These are phyloP conservation scores for Begonia fuchsioides DNA, from an alignment of 306 rosid species.

Conservation along the genomic window DNA sequence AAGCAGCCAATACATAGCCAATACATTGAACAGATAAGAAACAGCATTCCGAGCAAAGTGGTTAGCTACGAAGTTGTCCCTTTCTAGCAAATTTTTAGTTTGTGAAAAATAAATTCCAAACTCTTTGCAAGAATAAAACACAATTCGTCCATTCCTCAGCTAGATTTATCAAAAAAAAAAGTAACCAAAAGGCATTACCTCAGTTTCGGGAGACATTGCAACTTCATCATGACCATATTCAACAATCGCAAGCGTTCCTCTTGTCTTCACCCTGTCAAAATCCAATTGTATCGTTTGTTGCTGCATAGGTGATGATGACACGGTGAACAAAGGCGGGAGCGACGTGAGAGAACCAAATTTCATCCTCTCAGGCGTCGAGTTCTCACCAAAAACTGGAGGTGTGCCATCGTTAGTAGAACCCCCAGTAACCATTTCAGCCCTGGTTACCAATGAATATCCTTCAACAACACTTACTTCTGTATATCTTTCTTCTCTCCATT, in stretches of 20 bases:
- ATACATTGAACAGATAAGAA: too few relatives aligned
- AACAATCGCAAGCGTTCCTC: conserved; percentile 61
- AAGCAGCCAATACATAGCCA: not conserved
- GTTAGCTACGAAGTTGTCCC: too few relatives aligned
- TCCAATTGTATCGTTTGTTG: conserved; percentile 12
- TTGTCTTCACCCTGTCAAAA: conserved; percentile 17
- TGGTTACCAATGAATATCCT: conserved; percentile 22
- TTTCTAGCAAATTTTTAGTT: too few relatives aligned
- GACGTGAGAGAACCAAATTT: conserved; percentile 26
- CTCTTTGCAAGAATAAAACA: too few relatives aligned
- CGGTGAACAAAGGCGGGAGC: conserved; percentile 11
- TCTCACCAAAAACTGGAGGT: conserved; percentile 14
- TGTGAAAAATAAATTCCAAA: too few relatives aligned
- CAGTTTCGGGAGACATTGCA: conserved; percentile 92
- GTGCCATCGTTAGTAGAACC: conserved; percentile 25
- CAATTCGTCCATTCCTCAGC: too few relatives aligned
- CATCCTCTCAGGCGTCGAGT: conserved; percentile 23
- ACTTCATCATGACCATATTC: conserved; percentile 90
- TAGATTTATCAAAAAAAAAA: too few relatives aligned
- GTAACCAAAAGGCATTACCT: conserved; percentile 27
- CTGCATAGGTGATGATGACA: conserved; percentile 27
- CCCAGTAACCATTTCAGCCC: conserved; percentile 12
- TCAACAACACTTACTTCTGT: conserved; percentile 22
- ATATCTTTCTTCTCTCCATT: conserved; percentile 15
- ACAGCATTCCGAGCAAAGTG: too few relatives aligned